These are phyloP conservation scores for Sparassis latifolia DNA, from an alignment of 1,284 basidiomycete genomes.

Conservation along the genomic window DNA sequence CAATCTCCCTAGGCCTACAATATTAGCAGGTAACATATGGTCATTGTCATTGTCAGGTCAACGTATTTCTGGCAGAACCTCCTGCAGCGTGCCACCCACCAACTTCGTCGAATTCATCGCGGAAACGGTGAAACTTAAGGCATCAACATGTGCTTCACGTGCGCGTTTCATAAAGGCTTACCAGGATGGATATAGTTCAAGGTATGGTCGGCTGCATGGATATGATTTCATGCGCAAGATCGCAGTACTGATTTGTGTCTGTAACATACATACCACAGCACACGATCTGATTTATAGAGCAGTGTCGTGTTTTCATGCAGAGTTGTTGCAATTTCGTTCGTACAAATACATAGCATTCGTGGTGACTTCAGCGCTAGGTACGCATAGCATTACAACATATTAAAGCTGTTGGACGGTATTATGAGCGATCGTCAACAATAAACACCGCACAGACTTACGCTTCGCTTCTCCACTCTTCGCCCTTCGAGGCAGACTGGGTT, in stretches of 20 bases:
- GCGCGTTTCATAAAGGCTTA: neutral
- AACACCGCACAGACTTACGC: constrained; percentile 34
- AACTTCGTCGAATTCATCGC: neutral
- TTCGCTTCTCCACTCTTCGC: constrained; percentile 62
- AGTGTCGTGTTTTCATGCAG: neutral
- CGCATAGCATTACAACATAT: neutral
- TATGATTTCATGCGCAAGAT: neutral
- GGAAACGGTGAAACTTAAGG: neutral
- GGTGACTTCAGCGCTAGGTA: neutral
- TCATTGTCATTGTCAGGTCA: neutral
- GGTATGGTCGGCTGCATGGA: neutral
- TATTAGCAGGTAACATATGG: neutral
- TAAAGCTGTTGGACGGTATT: neutral
- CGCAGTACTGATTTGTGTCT: neutral
- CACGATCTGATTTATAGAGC: neutral
- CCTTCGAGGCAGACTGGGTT: constrained; percentile 39
- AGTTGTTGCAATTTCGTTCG: neutral
- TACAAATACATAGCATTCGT: neutral
- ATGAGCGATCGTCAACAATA: neutral
- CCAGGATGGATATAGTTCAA: neutral
- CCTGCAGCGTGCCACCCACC: too few species aligned
- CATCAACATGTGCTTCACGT: neutral
- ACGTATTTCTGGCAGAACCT: neutral
- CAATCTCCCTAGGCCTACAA: too few species aligned
- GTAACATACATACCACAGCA: neutral